Evolutionary conservation across 2,329 filamentous ascomycete genomes (phyloP).

Genomic region (Dactylellina sp.): DNA sequence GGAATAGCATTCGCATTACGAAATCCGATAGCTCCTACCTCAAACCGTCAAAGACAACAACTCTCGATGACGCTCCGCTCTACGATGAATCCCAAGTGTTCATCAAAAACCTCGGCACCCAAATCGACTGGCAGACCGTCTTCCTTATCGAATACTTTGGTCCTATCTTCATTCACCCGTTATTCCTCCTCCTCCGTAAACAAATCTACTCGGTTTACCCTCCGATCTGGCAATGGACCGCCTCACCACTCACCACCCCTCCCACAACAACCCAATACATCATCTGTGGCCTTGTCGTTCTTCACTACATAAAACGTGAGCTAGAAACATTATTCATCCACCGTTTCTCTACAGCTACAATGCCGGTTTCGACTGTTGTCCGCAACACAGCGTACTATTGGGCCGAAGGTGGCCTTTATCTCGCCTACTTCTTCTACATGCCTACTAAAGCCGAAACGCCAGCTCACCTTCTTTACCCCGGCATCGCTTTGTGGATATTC

Average conservation of each 20-base stretch:
- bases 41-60: slow-evolving; percentile 19
- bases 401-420: slow-evolving; percentile 80
- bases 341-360: slow-evolving; percentile 92
- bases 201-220: slow-evolving; percentile 76
- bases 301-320: slow-evolving; percentile 96
- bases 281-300: slow-evolving; percentile 76
- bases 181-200: slow-evolving; percentile 75
- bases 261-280: slow-evolving; percentile 78
- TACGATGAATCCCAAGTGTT: slow-evolving; percentile 74
- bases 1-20: slow-evolving; percentile 73
- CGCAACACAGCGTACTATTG: slow-evolving; percentile 98
- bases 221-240: slow-evolving; percentile 63
- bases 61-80: slow-evolving; percentile 67
- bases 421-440: slow-evolving; percentile 86
- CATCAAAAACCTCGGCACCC: slow-evolving; percentile 94
- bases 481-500: slow-evolving; percentile 77
- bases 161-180: slow-evolving; percentile 83
- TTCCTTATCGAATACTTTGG: slow-evolving; percentile 96
- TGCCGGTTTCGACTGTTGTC: slow-evolving; percentile 91
- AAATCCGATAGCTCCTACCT: slow-evolving; percentile 70
- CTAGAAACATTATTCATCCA: slow-evolving; percentile 93
- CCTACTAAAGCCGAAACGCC: slow-evolving; percentile 69
- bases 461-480: slow-evolving; percentile 71
- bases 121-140: slow-evolving; percentile 92
- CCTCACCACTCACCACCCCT: slow-evolving; percentile 66